Evolutionary conservation across 2,329 filamentous ascomycete genomes (phyloP), one percentile per base, ranked within the genome.

Genomic region (Penicillium sp.): DNA sequence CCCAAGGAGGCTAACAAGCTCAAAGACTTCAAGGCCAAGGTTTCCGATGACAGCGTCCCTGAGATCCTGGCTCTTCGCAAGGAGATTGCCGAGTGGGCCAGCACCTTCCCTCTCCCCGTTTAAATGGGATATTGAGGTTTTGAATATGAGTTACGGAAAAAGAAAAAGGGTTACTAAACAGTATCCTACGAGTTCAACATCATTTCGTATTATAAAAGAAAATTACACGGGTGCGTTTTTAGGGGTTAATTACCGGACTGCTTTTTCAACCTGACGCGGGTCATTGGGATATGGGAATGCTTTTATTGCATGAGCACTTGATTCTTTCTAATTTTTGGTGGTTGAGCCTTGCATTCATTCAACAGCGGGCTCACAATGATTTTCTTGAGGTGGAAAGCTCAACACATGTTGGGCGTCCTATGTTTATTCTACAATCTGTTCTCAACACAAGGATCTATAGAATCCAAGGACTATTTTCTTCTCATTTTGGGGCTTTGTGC

Each of bases 1-100:
- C 93, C 94, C 75, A 97, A 97, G 86, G 89, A 94, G 77, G 91
- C 90, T 70, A 99, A 97, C 86, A 97, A 95, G 86, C 90, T 96
- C 76, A 97, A 97, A 87, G 94, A 99, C 82, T 97, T 99, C 88
- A 95, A 93, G 84, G 86, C 85, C 73, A 93, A 91, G 84, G 90
- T 96, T 59, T 84, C 89, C 55, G 79, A 82, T 64, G 92, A 91
- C 61, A 84, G 88, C 70, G 82, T 96, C 45, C 77, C 84, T 58
- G 89, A 92, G 81, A 93, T 99, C 78, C 86, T 89, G 74, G 84
- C 82, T 65, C 83, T 96, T 73, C 89, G 87, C 81, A 88, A 91
- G 80, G 93, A 97, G 83, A 91, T 99, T 73, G 81, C 90, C 43
- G 78, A 79, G 45, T 99, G 93, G 93, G 90, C 90, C 72, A 83